These are phyloP conservation scores for Boletus vinaceobasis DNA, from an alignment of 768 basidiomycete genomes.

Conservation along the genomic window DNA sequence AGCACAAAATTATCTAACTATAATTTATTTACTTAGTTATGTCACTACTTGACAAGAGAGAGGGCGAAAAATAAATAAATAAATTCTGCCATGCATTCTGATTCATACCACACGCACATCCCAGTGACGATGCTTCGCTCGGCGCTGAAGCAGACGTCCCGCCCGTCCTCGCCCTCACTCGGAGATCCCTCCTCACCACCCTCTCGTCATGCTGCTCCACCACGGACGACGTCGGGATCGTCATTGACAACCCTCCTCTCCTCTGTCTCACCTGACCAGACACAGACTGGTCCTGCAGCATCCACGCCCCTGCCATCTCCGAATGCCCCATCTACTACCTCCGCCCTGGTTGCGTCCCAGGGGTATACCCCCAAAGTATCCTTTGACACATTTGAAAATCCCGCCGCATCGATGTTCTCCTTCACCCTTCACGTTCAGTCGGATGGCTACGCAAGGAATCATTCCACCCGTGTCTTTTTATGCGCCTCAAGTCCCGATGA, in stretches of 20 bases:
- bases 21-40: neutral
- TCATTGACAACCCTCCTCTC: constrained; percentile 17
- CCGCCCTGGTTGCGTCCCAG: constrained; percentile 25
- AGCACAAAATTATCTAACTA: neutral
- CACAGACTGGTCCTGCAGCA: constrained; percentile 10
- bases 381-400: constrained; percentile 86
- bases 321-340: constrained; percentile 14
- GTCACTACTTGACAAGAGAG: neutral
- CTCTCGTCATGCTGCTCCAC: constrained; percentile 10
- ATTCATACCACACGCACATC: constrained; percentile 10
- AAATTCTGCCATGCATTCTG: neutral
- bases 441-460: constrained; percentile 70
- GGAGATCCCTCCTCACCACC: constrained; percentile 25
- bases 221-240: constrained; percentile 15
- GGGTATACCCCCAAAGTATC: constrained; percentile 52
- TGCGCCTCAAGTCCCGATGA: constrained; percentile 89
- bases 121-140: constrained; percentile 40
- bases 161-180: constrained; percentile 19
- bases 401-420: constrained; percentile 79
- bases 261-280: constrained; percentile 20
- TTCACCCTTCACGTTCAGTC: constrained; percentile 83
- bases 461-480: constrained; percentile 82
- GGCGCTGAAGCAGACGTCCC: constrained; percentile 48
- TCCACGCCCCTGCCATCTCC: constrained; percentile 17
- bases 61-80: constrained; percentile 5